Conservation (phyloP, 2,329 filamentous ascomycete genomes). For the Phyllosticta citrichinensis region DNA sequence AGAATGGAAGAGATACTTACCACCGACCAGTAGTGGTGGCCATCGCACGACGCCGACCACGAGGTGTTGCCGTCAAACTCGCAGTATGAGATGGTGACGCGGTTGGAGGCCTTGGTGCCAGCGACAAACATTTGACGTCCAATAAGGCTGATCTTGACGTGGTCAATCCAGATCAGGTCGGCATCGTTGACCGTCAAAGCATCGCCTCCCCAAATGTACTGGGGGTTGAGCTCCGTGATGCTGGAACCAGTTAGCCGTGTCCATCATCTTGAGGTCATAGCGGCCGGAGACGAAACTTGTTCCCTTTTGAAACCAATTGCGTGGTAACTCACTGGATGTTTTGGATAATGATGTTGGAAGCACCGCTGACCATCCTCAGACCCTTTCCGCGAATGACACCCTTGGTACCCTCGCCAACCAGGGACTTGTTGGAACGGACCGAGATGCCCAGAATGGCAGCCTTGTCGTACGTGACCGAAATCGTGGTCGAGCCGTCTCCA, state of each 20-base stretch:
- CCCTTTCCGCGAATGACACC: conserved; percentile 51
- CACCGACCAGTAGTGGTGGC: conserved; percentile 51
- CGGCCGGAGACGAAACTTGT: too few relatives aligned
- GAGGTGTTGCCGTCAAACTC: conserved; percentile 46
- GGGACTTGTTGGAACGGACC: conserved; percentile 47
- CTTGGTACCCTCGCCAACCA: conserved; percentile 43
- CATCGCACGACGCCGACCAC: conserved; percentile 49
- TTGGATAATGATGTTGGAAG: conserved; percentile 45
- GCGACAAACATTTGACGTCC: conserved; percentile 53
- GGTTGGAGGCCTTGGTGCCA: conserved; percentile 42
- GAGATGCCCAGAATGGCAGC: conserved; percentile 42
- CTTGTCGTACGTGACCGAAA: conserved; percentile 38
- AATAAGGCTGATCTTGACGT: conserved; percentile 41
- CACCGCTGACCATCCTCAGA: conserved; percentile 31
- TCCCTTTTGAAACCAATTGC: too few relatives aligned
- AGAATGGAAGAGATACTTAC: too few relatives aligned
- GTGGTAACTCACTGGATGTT: conserved; percentile 18
- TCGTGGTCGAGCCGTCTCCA: conserved; percentile 37
- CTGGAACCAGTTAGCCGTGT: background rate
- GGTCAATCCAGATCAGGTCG: conserved; percentile 17
- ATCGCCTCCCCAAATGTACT: conserved; percentile 28
- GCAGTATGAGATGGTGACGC: conserved; percentile 51
- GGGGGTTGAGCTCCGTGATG: conserved; percentile 35
- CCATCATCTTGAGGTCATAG: background rate
- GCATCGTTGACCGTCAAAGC: conserved; percentile 23